phyloP scores from a whole-genome alignment of 331 rosid species.

The Telfairia occidentalis region DNA sequence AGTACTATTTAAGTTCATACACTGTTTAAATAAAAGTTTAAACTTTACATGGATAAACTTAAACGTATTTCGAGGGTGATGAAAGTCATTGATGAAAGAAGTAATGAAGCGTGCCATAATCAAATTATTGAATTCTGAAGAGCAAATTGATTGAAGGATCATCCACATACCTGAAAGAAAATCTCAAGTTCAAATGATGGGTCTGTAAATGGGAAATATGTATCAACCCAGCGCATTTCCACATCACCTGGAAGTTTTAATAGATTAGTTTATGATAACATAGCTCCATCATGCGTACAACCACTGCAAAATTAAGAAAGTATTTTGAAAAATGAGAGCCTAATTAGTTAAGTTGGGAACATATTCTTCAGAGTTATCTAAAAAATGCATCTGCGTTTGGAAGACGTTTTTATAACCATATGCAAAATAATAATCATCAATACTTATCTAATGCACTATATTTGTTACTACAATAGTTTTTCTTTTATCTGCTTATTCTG shows the following conservation, averaged over 20 bases:
- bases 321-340: not conserved
- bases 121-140: not conserved
- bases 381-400: not conserved
- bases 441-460: not conserved
- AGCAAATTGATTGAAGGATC: not conserved
- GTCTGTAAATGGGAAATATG: conserved; percentile 87
- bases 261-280: conserved; percentile 1
- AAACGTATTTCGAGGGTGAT: not conserved
- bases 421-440: not conserved
- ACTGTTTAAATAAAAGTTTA: not conserved
- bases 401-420: not conserved
- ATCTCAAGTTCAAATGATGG: conserved; percentile 98
- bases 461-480: not conserved
- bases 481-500: not conserved
- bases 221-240: conserved; percentile 97
- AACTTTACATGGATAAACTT: not conserved
- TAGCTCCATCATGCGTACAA: not conserved
- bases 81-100: not conserved
- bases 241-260: conserved; percentile 60
- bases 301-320: not conserved
- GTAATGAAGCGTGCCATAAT: not conserved
- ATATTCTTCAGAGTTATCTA: not conserved
- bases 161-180: conserved; percentile 57
- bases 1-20: not conserved
- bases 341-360: not conserved